Evolutionary conservation across 2,329 filamentous ascomycete genomes (phyloP), one percentile per base, ranked within the genome.

Genomic region (Pseudocercospora pini-densiflorae): DNA sequence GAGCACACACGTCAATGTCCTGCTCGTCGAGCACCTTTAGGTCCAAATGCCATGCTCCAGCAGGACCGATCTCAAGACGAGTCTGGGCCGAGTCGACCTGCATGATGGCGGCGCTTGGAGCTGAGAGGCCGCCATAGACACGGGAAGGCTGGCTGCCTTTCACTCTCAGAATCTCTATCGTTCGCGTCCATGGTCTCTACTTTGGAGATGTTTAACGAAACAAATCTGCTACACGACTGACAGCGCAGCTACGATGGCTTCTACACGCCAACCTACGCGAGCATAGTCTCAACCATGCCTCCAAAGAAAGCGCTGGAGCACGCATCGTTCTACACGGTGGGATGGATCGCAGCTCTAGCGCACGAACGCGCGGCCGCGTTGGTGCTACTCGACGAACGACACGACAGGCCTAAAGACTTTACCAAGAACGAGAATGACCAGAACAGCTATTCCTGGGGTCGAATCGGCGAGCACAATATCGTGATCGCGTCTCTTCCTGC

Each of bases 381-480:
- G 16, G 2, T 36, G 16, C n/a, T 47, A 12, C 47, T 60, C 14
- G 57, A 61, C 19, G 70, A 71, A 63, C 43, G 64, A 14, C 69
- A 72, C 53, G 23, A 31, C 2, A 1, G 29, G 2, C 27, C 31
- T 6, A n/a, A 7, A 5, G 47, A 55, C 23, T 36, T 31, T 8
- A 9, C 23, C 58, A 19, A 8, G 5, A 14, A 36, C 19, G 45
- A 23, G 19, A 29, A 29, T 5, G 72, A 74, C 53, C 43, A 66
- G 16, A 74, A 73, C 51, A 58, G 10, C n/a, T 74, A 73, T 65
- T 69, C 64, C 7, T 63, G 68, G 16, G 74, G 74, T 1, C 55
- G 61, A 9, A 71, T 74, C 24, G 58, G 62, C 16, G 62, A 47
- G 1, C 72, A 74, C 59, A 72, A 74, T 60, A 70, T 74, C 10